Percentiles rank a stretch among this genome's conserved stretches.
Evolutionary conservation across 2,329 filamentous ascomycete genomes (phyloP).

Genomic region (Alternaria infectoria): DNA sequence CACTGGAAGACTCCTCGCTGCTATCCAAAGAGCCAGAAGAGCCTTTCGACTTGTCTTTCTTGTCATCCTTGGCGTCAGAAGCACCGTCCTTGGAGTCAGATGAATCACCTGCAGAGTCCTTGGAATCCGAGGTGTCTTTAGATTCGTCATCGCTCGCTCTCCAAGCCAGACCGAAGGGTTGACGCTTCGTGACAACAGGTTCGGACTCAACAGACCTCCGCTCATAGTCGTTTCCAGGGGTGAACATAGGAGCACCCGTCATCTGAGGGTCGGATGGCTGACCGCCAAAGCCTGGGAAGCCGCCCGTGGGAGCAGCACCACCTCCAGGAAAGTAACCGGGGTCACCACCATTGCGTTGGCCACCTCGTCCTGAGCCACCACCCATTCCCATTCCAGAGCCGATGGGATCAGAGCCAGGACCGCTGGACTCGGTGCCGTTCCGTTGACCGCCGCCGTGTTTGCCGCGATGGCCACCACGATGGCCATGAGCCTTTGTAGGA

Average conservation of each 20-base stretch:
- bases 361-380: neutral
- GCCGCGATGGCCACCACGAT: neutral
- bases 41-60: neutral
- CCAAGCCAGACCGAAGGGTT: neutral
- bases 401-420: neutral
- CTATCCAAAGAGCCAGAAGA: neutral
- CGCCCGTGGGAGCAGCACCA: conserved; percentile 10
- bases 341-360: neutral
- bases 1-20: neutral
- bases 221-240: neutral
- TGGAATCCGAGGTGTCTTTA: neutral
- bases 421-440: neutral
- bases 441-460: neutral
- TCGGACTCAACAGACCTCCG: conserved; percentile 20
- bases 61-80: neutral
- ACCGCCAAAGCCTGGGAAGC: conserved; percentile 6
- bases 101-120: neutral
- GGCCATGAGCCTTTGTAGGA: neutral
- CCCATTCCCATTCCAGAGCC: neutral
- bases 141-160: neutral
- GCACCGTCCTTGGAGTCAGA: neutral
- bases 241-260: conserved; percentile 11
- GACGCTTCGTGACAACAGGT: conserved; percentile 3
- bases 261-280: neutral
- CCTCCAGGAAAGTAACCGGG: conserved; percentile 12